A percentile compares a stretch with the other conserved stretches of the same genome.
These are phyloP conservation scores for Cystobasidiaceae sp. DNA, from an alignment of 1,284 basidiomycete genomes.

Conservation along the genomic window DNA sequence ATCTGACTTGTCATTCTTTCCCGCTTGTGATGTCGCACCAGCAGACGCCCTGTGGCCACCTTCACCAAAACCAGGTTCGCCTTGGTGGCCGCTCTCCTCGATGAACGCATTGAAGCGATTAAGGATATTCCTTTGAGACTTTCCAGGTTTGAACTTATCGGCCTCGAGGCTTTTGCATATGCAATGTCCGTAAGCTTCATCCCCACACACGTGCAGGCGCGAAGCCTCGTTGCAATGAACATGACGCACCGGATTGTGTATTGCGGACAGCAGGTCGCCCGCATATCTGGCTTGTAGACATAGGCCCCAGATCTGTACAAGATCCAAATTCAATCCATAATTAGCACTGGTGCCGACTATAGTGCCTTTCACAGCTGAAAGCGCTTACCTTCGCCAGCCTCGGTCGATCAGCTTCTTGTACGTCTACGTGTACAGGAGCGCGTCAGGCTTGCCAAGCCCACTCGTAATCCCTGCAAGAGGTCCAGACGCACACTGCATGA, in stretches of 20 bases:
- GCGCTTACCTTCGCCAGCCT: conserved; percentile 72
- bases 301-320: conserved; percentile 27
- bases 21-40: not conserved
- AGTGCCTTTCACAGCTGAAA: not conserved
- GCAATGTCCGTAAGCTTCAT: not conserved
- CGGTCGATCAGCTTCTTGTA: conserved; percentile 65
- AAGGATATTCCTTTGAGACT: conserved; percentile 68
- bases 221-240: not conserved
- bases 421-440: conserved; percentile 39
- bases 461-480: not conserved
- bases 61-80: conserved; percentile 40
- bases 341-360: conserved; percentile 15
- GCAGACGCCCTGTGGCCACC: not conserved
- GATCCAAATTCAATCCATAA: not conserved
- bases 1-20: not conserved
- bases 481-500: conserved; percentile 11
- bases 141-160: conserved; percentile 63
- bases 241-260: conserved; percentile 72
- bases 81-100: conserved; percentile 52
- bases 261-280: conserved; percentile 78
- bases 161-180: conserved; percentile 61
- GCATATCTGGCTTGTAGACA: conserved; percentile 72
- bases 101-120: conserved; percentile 71
- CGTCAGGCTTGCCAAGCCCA: not conserved
- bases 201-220: not conserved